Conservation (phyloP, 2,329 filamentous ascomycete genomes). For the Xylaria sp. region DNA sequence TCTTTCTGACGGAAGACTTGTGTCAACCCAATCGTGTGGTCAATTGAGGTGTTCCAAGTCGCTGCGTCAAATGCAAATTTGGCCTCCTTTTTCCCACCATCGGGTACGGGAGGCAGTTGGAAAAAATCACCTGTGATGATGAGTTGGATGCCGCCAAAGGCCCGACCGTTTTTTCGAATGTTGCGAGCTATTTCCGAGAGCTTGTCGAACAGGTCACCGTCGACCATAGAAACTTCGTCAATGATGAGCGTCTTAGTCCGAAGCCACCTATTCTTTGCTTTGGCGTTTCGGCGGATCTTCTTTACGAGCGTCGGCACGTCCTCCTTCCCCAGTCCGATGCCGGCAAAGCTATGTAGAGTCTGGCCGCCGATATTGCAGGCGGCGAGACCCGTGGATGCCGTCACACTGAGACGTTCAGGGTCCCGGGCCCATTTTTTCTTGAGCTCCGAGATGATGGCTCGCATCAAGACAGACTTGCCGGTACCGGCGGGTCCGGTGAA, state of each 20-base stretch:
- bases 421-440: slow-evolving; percentile 78
- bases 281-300: slow-evolving; percentile 87
- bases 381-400: slow-evolving; percentile 92
- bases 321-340: slow-evolving; percentile 94
- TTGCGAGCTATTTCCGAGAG: slow-evolving; percentile 84
- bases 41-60: slow-evolving; percentile 90
- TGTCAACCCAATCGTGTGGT: slow-evolving; percentile 93
- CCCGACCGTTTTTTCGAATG: slow-evolving; percentile 86
- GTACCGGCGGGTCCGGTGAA: slow-evolving; percentile 97
- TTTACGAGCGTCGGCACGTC: slow-evolving; percentile 78
- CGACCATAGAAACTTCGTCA: slow-evolving; percentile 98
- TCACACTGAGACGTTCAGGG: slow-evolving; percentile 86
- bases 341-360: slow-evolving; percentile 93
- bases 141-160: slow-evolving; percentile 95
- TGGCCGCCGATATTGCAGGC: slow-evolving; percentile 97
- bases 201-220: slow-evolving; percentile 96
- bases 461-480: slow-evolving; percentile 94
- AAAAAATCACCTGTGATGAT: slow-evolving; percentile 98
- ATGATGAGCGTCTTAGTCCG: slow-evolving; percentile 86
- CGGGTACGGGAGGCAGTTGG: slow-evolving; percentile 91
- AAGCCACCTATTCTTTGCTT: slow-evolving; percentile 88
- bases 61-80: slow-evolving; percentile 94
- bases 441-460: slow-evolving; percentile 83
- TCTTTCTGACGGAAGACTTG: slow-evolving; percentile 97
- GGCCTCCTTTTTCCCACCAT: slow-evolving; percentile 66